Conservation (phyloP, 495 filamentous ascomycete species). For the Geoglossum glabrum region DNA sequence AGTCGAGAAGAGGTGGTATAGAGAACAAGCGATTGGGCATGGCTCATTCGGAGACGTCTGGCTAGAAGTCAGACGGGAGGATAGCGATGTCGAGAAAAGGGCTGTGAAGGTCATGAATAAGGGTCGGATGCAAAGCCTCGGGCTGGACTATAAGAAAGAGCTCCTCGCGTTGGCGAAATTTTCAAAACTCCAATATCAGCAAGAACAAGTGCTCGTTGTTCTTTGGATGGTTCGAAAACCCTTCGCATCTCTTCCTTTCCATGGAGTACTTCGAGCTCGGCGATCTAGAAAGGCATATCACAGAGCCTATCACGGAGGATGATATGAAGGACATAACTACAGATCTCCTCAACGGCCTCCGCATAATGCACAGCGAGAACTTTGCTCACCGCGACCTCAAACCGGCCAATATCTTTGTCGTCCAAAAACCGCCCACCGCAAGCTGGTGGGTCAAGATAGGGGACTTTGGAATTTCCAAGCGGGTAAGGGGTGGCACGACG, state of each 20-base stretch:
- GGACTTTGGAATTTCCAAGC: conserved; percentile 7
- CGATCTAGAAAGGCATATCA: conserved; percentile 16
- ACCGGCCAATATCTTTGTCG: conserved; percentile 13
- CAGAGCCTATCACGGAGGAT: conserved; percentile 15
- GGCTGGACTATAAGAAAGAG: conserved; percentile 13
- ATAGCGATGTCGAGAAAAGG: conserved; percentile 3
- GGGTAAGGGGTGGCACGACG: background rate
- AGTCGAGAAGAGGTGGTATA: conserved; percentile 5
- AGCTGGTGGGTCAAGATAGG: conserved; percentile 8
- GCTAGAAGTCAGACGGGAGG: conserved; percentile 2
- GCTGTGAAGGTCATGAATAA: conserved; percentile 10
- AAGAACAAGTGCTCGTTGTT: conserved; percentile 13
- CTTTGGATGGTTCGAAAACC: conserved; percentile 22
- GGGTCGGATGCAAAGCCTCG: background rate
- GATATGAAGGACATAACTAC: conserved; percentile 19
- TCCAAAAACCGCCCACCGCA: background rate
- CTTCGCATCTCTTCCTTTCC: conserved; percentile 16
- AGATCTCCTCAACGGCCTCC: conserved; percentile 26
- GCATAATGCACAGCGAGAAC: conserved; percentile 25
- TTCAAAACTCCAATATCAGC: conserved; percentile 3
- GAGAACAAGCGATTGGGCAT: background rate
- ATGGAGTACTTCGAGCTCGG: conserved; percentile 25
- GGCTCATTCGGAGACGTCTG: conserved; percentile 8
- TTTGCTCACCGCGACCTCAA: conserved; percentile 32
- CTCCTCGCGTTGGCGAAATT: conserved; percentile 11